Percentiles rank a stretch among this genome's conserved stretches.
These are phyloP conservation scores for Globisporangium solare DNA, from an alignment of 352 stramenopile genomes.

Conservation along the genomic window DNA sequence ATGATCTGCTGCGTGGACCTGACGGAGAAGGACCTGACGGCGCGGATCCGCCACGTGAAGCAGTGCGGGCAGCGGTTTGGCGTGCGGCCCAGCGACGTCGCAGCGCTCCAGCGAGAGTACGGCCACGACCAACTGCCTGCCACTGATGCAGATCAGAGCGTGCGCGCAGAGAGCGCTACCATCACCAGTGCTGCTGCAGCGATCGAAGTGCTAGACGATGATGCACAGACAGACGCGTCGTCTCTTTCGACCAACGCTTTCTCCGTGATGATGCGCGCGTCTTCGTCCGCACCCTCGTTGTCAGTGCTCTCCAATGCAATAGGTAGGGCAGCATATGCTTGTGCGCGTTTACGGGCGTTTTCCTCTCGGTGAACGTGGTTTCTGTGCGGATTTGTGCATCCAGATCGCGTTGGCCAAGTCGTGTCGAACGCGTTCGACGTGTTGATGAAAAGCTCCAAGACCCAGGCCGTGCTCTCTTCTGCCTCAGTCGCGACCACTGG, in stretches of 20 bases:
- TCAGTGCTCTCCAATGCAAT: slow-evolving; percentile 8
- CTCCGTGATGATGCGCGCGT: slow-evolving; percentile 49
- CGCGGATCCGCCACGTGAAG: slow-evolving; percentile 78
- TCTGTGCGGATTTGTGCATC: background rate
- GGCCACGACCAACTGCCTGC: background rate
- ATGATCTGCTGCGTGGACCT: slow-evolving; percentile 68
- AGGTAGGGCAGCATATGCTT: background rate
- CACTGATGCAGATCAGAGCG: background rate
- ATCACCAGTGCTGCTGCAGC: slow-evolving; percentile 1
- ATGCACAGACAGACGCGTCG: background rate
- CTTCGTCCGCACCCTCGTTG: slow-evolving; percentile 13
- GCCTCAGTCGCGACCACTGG: slow-evolving; percentile 4
- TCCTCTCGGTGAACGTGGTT: too few species aligned
- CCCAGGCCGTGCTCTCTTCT: slow-evolving; percentile 29
- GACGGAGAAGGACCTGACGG: slow-evolving; percentile 25
- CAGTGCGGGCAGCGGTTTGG: slow-evolving; percentile 67
- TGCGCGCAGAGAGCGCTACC: background rate
- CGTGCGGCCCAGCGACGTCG: slow-evolving; percentile 46
- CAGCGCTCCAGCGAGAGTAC: slow-evolving; percentile 15
- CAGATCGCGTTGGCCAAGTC: slow-evolving; percentile 11
- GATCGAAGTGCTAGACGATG: background rate
- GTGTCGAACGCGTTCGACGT: slow-evolving; percentile 75
- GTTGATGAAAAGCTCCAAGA: slow-evolving; percentile 77
- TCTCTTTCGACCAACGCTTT: slow-evolving; percentile 35
- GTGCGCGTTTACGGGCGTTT: background rate